A percentile compares a stretch with the other conserved stretches of the same genome.
Evolutionary conservation across 495 filamentous ascomycete genomes (phyloP).

Genomic region (Hypoxylon intermedium): DNA sequence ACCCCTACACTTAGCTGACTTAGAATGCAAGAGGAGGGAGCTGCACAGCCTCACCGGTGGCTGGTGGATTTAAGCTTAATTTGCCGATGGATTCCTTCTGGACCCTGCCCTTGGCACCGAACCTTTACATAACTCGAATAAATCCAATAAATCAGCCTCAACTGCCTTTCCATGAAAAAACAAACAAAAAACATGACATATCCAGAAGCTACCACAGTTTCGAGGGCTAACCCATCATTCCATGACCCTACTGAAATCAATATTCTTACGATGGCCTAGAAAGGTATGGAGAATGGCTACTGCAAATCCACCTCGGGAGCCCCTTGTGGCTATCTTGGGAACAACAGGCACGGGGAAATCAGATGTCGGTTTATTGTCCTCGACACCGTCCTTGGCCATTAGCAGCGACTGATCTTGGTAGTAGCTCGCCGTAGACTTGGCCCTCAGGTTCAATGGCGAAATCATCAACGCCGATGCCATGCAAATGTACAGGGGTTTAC

Average conservation of each 20-base stretch:
- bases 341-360: constrained; percentile 98
- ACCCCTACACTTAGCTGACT: neutral
- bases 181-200: no score
- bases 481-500: constrained; percentile 93
- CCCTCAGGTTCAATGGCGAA: constrained; percentile 84
- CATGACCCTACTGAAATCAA: no score
- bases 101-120: neutral
- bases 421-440: constrained; percentile 91
- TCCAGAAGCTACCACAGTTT: no score
- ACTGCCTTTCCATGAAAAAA: no score
- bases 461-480: constrained; percentile 99
- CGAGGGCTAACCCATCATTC: constrained; percentile 12
- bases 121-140: no score
- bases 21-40: neutral
- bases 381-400: neutral
- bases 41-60: neutral
- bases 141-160: no score
- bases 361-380: constrained; percentile 66
- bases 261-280: no score
- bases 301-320: constrained; percentile 45
- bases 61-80: constrained; percentile 2
- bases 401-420: constrained; percentile 1
- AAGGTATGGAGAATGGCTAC: constrained; percentile 36
- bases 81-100: neutral
- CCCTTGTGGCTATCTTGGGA: constrained; percentile 84